A percentile compares a stretch with the other conserved stretches of the same genome.
These are phyloP conservation scores for Vanderwaltozyma polyspora DNA, from an alignment of 805 yeast genomes.

Conservation along the genomic window DNA sequence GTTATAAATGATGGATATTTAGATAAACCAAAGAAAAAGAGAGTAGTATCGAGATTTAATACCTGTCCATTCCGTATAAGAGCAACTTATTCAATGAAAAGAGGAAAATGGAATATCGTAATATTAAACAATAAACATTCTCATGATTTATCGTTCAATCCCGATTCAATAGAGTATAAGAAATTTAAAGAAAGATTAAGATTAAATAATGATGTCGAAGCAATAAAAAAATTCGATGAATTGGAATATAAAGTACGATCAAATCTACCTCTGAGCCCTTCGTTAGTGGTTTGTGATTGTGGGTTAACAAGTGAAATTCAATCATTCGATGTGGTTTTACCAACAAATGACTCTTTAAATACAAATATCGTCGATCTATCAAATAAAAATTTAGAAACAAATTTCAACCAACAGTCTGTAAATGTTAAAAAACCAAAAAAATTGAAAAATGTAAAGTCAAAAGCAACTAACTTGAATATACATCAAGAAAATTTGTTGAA, in stretches of 20 bases:
- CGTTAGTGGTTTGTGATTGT: conserved; percentile 28
- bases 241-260: conserved; percentile 24
- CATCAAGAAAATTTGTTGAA: conserved; percentile 9
- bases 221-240: conserved; percentile 28
- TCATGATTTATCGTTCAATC: conserved; percentile 34
- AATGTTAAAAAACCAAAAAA: conserved; percentile 9
- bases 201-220: conserved; percentile 21
- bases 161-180: conserved; percentile 26
- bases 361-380: neutral
- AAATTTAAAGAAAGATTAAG: conserved; percentile 24
- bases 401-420: neutral
- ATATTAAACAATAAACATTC: conserved; percentile 51
- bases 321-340: conserved; percentile 26
- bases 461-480: conserved; percentile 1
- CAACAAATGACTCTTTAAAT: conserved; percentile 5
- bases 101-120: conserved; percentile 47
- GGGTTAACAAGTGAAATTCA: conserved; percentile 28
- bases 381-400: neutral
- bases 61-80: conserved; percentile 56
- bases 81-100: conserved; percentile 46
- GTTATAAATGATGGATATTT: neutral
- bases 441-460: conserved; percentile 6
- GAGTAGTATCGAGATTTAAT: conserved; percentile 26
- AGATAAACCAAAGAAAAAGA: conserved; percentile 15
- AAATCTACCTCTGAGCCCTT: conserved; percentile 24